These are phyloP conservation scores for Telfairia occidentalis DNA, from an alignment of 331 rosid species.

Conservation along the genomic window DNA sequence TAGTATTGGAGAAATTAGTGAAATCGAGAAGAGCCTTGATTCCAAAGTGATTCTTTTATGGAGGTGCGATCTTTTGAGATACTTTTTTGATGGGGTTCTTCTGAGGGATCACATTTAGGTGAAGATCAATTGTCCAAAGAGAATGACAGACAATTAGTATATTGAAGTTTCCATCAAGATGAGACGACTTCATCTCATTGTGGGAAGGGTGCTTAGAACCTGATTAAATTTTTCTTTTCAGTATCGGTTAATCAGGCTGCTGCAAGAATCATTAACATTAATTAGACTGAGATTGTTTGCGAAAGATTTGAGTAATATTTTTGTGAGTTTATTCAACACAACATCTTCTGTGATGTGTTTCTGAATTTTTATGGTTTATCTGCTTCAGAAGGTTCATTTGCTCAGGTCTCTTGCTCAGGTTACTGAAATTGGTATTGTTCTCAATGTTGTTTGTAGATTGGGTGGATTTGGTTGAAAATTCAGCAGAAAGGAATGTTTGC, in stretches of 20 bases:
- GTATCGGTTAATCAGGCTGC: constrained; percentile 79
- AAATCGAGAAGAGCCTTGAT: constrained; percentile 81
- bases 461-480: no score
- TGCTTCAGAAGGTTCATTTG: constrained; percentile 91
- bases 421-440: no score
- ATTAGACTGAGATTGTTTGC: constrained; percentile 73
- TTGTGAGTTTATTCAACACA: constrained; percentile 68
- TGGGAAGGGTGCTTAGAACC: constrained; percentile 56
- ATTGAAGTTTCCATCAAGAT: constrained; percentile 71
- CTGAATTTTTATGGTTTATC: constrained; percentile 77
- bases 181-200: constrained; percentile 42
- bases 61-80: constrained; percentile 60
- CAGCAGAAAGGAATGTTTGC: no score
- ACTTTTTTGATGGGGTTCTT: constrained; percentile 41
- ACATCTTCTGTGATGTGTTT: constrained; percentile 67
- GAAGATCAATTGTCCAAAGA: constrained; percentile 74
- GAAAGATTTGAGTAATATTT: constrained; percentile 81
- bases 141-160: constrained; percentile 89
- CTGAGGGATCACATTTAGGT: constrained; percentile 37
- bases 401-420: no score
- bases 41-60: constrained; percentile 85
- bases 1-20: constrained; percentile 44
- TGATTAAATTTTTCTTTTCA: constrained; percentile 58
- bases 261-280: constrained; percentile 62
- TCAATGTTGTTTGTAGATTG: no score